These are phyloP conservation scores for Hansenula lynferdii DNA, from an alignment of 1,139 yeast species.

Conservation along the genomic window DNA sequence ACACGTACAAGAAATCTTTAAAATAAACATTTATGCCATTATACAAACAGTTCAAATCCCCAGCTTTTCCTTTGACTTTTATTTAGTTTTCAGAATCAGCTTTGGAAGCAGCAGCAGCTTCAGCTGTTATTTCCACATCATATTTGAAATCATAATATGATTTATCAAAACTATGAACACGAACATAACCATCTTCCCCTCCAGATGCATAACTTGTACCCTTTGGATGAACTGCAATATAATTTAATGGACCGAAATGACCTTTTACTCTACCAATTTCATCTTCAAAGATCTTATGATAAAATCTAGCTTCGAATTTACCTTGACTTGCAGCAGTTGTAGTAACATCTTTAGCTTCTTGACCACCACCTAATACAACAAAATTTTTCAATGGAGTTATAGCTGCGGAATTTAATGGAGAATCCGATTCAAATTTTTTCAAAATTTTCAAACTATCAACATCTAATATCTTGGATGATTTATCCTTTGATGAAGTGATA, in stretches of 20 bases:
- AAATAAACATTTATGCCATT: constrained; percentile 1
- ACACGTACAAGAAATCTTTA: no score
- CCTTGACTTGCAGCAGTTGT: constrained; percentile 94
- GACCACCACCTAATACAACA: constrained; percentile 98
- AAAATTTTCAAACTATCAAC: constrained; percentile 68
- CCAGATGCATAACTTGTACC: constrained; percentile 95
- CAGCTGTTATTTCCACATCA: constrained; percentile 84
- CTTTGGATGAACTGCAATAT: constrained; percentile 90
- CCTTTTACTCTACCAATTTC: constrained; percentile 97
- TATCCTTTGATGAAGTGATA: constrained; percentile 91
- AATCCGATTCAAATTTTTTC: constrained; percentile 81
- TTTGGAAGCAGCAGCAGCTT: constrained; percentile 26
- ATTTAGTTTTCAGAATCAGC: not conserved
- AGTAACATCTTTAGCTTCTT: constrained; percentile 97
- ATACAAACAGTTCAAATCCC: not conserved
- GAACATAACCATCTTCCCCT: constrained; percentile 96
- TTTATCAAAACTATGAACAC: constrained; percentile 92
- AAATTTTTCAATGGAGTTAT: constrained; percentile 90
- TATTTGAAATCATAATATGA: constrained; percentile 88
- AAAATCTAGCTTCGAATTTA: constrained; percentile 94
- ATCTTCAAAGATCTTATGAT: constrained; percentile 91
- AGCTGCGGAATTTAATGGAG: constrained; percentile 94
- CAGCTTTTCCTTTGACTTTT: no score
- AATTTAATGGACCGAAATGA: constrained; percentile 97
- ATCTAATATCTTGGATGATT: constrained; percentile 75